These are phyloP conservation scores for Gossypium raimondii DNA, from an alignment of 345 rosid species.

Conservation along the genomic window DNA sequence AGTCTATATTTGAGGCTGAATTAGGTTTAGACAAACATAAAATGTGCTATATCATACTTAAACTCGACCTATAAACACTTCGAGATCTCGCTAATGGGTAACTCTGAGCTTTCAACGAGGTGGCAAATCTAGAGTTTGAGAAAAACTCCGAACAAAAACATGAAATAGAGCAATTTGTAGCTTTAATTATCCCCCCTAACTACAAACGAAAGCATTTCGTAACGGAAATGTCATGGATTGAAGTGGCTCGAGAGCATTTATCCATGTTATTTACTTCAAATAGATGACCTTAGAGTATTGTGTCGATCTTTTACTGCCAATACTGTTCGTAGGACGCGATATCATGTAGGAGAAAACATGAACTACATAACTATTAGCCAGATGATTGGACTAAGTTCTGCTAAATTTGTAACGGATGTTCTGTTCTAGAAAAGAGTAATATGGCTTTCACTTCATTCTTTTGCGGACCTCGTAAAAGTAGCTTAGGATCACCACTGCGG, in stretches of 20 bases:
- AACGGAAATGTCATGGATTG: background rate
- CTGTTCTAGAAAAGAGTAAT: background rate
- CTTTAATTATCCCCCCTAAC: background rate
- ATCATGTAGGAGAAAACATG: background rate
- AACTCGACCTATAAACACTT: no score
- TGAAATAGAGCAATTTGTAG: background rate
- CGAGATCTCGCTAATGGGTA: no score
- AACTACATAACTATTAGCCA: background rate
- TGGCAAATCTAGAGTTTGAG: no score
- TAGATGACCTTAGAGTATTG: background rate
- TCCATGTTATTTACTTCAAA: conserved; percentile 7
- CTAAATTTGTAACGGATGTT: background rate
- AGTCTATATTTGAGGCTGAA: no score
- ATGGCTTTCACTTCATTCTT: conserved; percentile 45
- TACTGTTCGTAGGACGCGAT: background rate
- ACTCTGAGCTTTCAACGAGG: no score
- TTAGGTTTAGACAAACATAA: no score
- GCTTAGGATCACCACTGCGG: conserved; percentile 77
- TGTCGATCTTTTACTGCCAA: background rate
- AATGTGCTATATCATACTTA: no score
- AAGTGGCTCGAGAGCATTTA: background rate
- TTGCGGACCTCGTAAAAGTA: conserved; percentile 78
- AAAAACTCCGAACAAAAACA: background rate
- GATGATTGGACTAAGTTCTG: background rate
- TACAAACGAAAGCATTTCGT: background rate